A percentile compares a stretch with the other conserved stretches of the same genome.
Conservation (phyloP, 73 alveolate genomes). For the Uronychia setigera region DNA sequence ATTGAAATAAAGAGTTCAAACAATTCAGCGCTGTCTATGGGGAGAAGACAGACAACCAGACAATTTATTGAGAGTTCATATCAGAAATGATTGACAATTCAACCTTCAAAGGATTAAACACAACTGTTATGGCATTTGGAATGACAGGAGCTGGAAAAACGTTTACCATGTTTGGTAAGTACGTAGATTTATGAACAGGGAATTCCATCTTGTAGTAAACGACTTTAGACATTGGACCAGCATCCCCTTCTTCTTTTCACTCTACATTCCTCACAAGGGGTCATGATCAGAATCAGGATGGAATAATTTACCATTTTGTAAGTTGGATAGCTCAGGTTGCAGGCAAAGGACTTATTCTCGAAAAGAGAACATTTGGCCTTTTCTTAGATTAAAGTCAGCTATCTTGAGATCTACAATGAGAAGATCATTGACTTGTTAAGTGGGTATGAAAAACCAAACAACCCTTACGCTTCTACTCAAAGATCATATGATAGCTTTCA, state of each 20-base stretch:
- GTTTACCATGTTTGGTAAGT: not conserved
- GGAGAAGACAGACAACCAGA: not conserved
- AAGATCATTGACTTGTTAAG: conserved; percentile 77
- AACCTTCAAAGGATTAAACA: not conserved
- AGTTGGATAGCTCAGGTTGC: not conserved
- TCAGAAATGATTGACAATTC: not conserved
- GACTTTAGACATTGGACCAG: no score
- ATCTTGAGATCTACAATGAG: conserved; percentile 91
- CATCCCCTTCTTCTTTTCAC: not conserved
- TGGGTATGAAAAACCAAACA: conserved; percentile 34
- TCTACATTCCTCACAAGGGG: not conserved
- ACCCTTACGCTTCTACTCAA: no score
- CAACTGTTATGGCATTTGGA: not conserved
- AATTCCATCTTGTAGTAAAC: no score
- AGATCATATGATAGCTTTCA: no score
- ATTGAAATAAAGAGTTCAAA: not conserved
- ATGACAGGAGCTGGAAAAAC: not conserved
- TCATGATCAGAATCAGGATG: not conserved
- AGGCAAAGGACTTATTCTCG: not conserved
- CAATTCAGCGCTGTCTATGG: not conserved
- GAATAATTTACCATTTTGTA: not conserved
- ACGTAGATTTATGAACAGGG: no score
- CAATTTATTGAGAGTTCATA: not conserved
- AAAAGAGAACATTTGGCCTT: not conserved
- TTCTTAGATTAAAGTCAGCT: conserved; percentile 62